Base-by-base conservation (phyloP, 371 early-diverging fungal genomes). In the Antonospora locustae region DNA sequence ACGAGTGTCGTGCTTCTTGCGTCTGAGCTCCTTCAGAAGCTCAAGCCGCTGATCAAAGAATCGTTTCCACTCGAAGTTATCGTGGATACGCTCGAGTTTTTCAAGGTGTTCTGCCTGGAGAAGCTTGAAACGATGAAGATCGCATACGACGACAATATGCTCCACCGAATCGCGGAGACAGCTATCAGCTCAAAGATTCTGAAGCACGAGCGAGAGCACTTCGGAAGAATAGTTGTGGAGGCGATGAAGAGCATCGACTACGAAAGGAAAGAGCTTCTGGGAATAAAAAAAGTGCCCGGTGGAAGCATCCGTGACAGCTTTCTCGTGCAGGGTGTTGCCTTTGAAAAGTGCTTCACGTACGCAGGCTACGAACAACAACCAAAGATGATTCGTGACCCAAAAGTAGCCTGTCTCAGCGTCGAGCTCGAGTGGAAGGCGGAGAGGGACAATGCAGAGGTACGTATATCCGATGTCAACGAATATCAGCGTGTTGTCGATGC, bases 321-420 rank as follows among this genome's bases (percentile, higher is more conserved):
- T 27, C 73, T 93, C 41, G 79, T 96, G 29, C 81, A 87, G 46
- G 99, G 99, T 62, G 92, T 98, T 51, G 95, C 91, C 2, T 98
- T 98, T 80, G 95, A 95, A 75, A 98, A 96, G 80, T 90, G 94
- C 1, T 98, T 98, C 74, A 86, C 96, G 5, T 96, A 96, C 72
- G 99, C 99, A 29, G 99, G 99, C 63, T 94, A 95, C 64, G 96
- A 96, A 77, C 98, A 97, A 76, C 94, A 94, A 78, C 96, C 97
- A 61, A 96, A 95, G 75, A 74, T 78, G 20, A 92, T 96, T 75
- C 78, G 80, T 64, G 80, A 85, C 77, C 94, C 96, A 63, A 86
- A 82, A 78, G 83, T 98, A 43, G 69, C 88, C 27, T 85, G 84
- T 63, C 77, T 96, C 64, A 93, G 96, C 66, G 86, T 98, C 25